These are phyloP conservation scores for Phytophthora vignae DNA, from an alignment of 352 stramenopile species.

Conservation along the genomic window DNA sequence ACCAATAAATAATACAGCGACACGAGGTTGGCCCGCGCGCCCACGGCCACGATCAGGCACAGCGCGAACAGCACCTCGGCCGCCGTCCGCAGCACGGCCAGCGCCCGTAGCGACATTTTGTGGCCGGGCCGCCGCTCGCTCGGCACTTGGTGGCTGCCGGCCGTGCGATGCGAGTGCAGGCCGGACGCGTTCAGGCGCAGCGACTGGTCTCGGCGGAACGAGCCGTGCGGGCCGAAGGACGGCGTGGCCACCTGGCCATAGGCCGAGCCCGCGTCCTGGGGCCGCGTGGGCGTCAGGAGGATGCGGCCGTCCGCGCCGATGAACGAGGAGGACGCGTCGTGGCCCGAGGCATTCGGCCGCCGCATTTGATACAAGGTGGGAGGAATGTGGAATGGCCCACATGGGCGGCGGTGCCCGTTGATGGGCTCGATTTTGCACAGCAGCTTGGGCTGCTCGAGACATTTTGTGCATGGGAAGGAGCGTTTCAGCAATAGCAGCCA, in stretches of 20 bases:
- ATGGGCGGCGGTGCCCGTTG: not conserved
- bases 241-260: constrained; percentile 56
- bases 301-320: constrained; percentile 47
- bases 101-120: constrained; percentile 30
- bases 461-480: not conserved
- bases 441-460: not conserved
- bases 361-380: constrained; percentile 18
- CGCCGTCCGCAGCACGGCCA: constrained; percentile 29
- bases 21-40: constrained; percentile 59
- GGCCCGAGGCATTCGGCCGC: constrained; percentile 17
- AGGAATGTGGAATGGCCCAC: not conserved
- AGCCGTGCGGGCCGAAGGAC: constrained; percentile 10
- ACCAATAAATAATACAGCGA: constrained; percentile 76
- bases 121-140: constrained; percentile 9
- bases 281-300: constrained; percentile 43
- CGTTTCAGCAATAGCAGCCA: not conserved
- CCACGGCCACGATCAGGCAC: constrained; percentile 62
- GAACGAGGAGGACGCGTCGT: constrained; percentile 22
- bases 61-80: constrained; percentile 55
- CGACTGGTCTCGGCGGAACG: constrained; percentile 20
- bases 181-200: constrained; percentile 22
- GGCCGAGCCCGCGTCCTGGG: constrained; percentile 16
- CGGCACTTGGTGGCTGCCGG: not conserved
- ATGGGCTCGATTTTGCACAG: not conserved
- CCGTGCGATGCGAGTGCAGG: constrained; percentile 14